Base-by-base conservation (phyloP, 768 basidiomycete genomes). In the Lactifluus echinatus region DNA sequence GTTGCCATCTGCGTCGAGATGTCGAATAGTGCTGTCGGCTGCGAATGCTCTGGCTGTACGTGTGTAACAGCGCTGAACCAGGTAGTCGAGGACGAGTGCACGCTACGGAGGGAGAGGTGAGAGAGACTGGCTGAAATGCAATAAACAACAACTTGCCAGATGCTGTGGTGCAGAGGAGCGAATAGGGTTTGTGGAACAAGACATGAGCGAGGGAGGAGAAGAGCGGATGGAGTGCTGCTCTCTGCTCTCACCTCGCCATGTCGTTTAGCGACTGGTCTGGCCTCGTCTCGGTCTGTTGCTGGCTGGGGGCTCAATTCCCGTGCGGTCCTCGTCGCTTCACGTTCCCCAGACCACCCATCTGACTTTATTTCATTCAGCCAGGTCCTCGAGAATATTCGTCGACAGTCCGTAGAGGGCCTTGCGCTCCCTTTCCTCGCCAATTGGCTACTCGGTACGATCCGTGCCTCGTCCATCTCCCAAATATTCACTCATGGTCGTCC, bases 391-490 rank as follows among this genome's bases (percentile, higher is more conserved):
- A 96, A 94, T 70, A 73, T 79, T 55, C 76, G 75, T 55, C 74
- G 78, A 17, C 81, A 85, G 68, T 92, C 89, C 43, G 91, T 87
- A 68, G 92, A 93, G 65, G 87, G 94, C 29, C 83, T 99, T 49
- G 88, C 96, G 1, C 75, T 97, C 17, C 93, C 94, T 0, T 99
- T 99, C 71, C 78, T 99, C 53, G 77, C 84, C 60, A 96, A 90
- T 64, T 99, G 96, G 96, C 74, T 93, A 56, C 76, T 90, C 23
- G 93, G 93, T 93, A 66, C 65, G 80, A 45, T 42, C 29, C 1
- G 31, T 50, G 29, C 17, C 21, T 23, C 29, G 11, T 21, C 10
- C 14, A 34, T 29, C n/a, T 14, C 50, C 45, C 40, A 31, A 5
- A 36, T 31, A 39, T 48, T 23, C 29, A 24, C 31, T n/a, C 14